These are phyloP conservation scores for Rhodocollybia butyracea DNA, from an alignment of 768 basidiomycete species.

Conservation along the genomic window DNA sequence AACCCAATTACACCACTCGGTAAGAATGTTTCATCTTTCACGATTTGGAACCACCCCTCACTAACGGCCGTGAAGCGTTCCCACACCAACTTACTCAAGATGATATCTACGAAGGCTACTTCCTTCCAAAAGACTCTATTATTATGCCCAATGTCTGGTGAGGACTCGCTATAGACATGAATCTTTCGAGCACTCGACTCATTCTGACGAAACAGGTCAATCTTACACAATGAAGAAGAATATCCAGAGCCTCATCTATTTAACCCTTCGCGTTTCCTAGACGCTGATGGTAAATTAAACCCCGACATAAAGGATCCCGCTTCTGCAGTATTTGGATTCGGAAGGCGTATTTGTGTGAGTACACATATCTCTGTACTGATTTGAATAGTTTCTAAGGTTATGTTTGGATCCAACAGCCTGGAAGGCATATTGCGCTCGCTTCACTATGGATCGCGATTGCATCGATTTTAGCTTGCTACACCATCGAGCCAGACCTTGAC, in stretches of 20 bases:
- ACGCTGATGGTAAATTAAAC: background rate
- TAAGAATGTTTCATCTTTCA: slow-evolving; percentile 6
- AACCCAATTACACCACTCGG: slow-evolving; percentile 22
- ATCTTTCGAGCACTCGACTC: background rate
- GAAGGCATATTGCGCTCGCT: slow-evolving; percentile 11
- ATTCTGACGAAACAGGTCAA: background rate
- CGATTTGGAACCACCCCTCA: background rate
- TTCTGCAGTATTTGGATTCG: slow-evolving; percentile 3
- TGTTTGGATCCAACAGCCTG: background rate
- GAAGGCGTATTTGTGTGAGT: slow-evolving; percentile 2
- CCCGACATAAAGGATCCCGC: slow-evolving; percentile 1
- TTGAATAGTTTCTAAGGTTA: background rate
- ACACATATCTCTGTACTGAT: background rate
- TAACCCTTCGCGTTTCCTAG: slow-evolving; percentile 6
- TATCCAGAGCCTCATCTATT: slow-evolving; percentile 7
- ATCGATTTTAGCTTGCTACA: slow-evolving; percentile 12
- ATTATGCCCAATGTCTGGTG: slow-evolving; percentile 6
- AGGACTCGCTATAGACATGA: background rate
- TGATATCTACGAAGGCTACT: slow-evolving; percentile 4
- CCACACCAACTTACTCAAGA: background rate
- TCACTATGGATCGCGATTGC: slow-evolving; percentile 12
- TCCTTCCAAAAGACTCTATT: background rate
- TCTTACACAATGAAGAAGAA: slow-evolving; percentile 2
- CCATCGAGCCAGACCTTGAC: slow-evolving; percentile 10
- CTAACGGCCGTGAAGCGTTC: background rate